Conservation (phyloP, 192 early-diverging fungal species). For the Umbelopsis isabellina region DNA sequence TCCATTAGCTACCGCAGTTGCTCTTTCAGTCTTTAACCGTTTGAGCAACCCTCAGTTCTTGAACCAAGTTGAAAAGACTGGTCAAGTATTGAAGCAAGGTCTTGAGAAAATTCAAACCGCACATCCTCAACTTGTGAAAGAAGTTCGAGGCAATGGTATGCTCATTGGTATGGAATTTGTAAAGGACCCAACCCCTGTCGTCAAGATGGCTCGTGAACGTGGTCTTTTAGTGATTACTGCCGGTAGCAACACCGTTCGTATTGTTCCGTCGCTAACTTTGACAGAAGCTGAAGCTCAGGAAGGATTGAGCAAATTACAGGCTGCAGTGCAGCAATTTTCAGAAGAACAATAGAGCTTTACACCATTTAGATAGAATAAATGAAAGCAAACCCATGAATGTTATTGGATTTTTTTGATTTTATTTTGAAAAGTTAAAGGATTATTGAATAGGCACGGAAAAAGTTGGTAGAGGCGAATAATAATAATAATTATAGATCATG, state of each 20-base stretch:
- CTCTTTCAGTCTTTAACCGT: slow-evolving; percentile 69
- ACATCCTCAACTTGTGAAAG: slow-evolving; percentile 62
- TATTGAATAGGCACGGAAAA: too few species aligned
- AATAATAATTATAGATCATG: too few species aligned
- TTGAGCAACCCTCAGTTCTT: slow-evolving; percentile 78
- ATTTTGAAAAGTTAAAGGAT: too few species aligned
- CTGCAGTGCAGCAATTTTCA: slow-evolving; percentile 51
- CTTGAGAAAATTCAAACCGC: slow-evolving; percentile 46
- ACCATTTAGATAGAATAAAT: neutral
- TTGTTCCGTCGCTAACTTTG: slow-evolving; percentile 90
- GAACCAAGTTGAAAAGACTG: slow-evolving; percentile 63
- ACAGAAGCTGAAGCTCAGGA: slow-evolving; percentile 75
- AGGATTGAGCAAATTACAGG: slow-evolving; percentile 73
- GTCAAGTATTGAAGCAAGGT: slow-evolving; percentile 62
- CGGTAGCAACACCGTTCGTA: slow-evolving; percentile 85
- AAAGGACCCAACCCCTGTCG: slow-evolving; percentile 65
- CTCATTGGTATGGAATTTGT: slow-evolving; percentile 86
- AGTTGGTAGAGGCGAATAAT: too few species aligned
- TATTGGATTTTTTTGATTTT: too few species aligned
- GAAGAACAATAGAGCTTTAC: neutral
- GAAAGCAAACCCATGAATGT: neutral
- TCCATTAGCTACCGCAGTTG: slow-evolving; percentile 89
- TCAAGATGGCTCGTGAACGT: slow-evolving; percentile 75
- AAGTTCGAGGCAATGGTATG: slow-evolving; percentile 85
- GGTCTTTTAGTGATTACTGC: slow-evolving; percentile 91